Conservation (phyloP, 306 rosid genomes). For the Oemleria cerasiformis region DNA sequence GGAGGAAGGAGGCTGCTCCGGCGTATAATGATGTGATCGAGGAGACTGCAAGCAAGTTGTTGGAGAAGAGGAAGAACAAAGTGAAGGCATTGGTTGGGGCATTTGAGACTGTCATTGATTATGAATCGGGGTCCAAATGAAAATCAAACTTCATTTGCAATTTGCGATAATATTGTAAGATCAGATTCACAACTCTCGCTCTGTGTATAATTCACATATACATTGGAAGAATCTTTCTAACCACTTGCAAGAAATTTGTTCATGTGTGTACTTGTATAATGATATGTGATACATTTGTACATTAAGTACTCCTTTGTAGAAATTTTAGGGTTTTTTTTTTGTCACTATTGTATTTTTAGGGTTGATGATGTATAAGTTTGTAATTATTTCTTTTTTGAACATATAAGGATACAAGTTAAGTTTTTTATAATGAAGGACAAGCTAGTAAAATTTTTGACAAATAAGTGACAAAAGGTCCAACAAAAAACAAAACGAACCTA, state of each 20-base stretch:
- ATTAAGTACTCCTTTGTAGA: neutral
- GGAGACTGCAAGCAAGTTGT: conserved; percentile 51
- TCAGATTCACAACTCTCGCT: no score
- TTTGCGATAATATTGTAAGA: no score
- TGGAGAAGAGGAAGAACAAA: conserved; percentile 67
- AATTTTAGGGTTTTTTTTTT: neutral
- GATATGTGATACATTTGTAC: neutral
- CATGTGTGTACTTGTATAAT: neutral
- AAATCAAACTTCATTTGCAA: no score
- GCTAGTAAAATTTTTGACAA: no score
- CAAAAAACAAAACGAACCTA: no score
- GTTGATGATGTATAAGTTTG: no score
- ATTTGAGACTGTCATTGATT: conserved; percentile 81
- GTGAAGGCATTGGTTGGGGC: conserved; percentile 92
- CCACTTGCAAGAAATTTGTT: neutral
- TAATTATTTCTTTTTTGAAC: no score
- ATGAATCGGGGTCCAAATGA: conserved; percentile 59
- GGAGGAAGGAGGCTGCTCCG: conserved; percentile 47
- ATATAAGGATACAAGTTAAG: no score
- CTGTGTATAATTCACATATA: neutral
- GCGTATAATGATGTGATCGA: conserved; percentile 70
- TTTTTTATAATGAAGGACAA: no score
- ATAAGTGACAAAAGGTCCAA: no score
- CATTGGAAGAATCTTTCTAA: neutral
- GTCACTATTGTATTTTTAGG: no score